Percentiles rank a stretch among this genome's conserved stretches.
Conservation (phyloP, 345 rosid species). For the Stellera chamaejasme region DNA sequence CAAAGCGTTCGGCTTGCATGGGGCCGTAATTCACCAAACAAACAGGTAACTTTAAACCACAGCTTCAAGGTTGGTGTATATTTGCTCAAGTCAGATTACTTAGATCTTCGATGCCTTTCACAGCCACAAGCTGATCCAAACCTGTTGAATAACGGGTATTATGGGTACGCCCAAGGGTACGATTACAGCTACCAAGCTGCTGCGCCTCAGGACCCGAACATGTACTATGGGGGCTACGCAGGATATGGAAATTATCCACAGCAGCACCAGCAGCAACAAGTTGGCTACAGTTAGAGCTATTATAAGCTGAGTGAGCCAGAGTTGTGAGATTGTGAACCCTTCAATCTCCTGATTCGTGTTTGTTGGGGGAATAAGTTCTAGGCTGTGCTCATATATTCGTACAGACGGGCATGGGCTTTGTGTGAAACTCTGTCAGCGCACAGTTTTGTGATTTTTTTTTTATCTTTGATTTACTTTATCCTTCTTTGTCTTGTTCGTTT, state of each 20-base stretch:
- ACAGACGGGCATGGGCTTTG: slow-evolving; percentile 8
- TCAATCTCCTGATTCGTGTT: neutral
- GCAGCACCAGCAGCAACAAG: slow-evolving; percentile 49
- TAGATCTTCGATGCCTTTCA: neutral
- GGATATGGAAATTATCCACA: slow-evolving; percentile 67
- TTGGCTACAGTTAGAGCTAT: slow-evolving; percentile 46
- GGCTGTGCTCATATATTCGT: slow-evolving; percentile 15
- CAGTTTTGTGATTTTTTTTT: slow-evolving; percentile 8
- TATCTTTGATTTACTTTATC: neutral
- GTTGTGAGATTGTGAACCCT: neutral
- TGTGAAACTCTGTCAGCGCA: neutral
- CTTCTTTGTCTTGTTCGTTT: neutral
- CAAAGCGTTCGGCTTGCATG: slow-evolving; percentile 86
- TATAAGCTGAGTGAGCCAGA: no score
- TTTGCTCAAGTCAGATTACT: neutral
- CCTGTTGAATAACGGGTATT: slow-evolving; percentile 62
- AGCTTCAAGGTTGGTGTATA: neutral
- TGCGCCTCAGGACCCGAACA: slow-evolving; percentile 67
- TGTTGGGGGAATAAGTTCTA: slow-evolving; percentile 12
- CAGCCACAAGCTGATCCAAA: slow-evolving; percentile 52
- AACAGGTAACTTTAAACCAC: slow-evolving; percentile 37
- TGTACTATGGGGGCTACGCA: slow-evolving; percentile 77
- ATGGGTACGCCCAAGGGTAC: slow-evolving; percentile 67
- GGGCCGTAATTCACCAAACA: slow-evolving; percentile 88
- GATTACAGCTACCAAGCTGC: slow-evolving; percentile 66